Percentiles rank a stretch among this genome's conserved stretches.
Evolutionary conservation across 2,329 filamentous ascomycete genomes (phyloP).

Genomic region (Boeremia exigua): DNA sequence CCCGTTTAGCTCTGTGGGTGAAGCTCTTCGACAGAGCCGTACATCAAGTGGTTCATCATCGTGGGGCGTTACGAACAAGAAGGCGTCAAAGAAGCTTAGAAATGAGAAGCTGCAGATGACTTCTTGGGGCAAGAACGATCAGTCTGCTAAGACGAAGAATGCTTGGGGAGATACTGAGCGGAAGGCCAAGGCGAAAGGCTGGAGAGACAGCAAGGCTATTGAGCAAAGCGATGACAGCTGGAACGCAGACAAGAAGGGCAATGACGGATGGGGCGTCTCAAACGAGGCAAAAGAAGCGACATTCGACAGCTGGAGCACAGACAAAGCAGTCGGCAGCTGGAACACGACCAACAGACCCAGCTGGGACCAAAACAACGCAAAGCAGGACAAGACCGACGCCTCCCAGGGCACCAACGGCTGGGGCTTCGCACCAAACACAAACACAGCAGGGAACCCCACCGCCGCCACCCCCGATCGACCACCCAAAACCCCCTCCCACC

Average conservation of each 20-base stretch:
- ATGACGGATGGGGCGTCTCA: not conserved
- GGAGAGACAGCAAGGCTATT: not conserved
- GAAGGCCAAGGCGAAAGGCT: not conserved
- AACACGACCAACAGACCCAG: not conserved
- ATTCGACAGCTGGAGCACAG: not conserved
- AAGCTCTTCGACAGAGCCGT: not conserved
- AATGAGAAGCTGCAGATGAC: not conserved
- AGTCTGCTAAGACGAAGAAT: not conserved
- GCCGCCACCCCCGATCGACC: not conserved
- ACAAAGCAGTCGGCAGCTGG: not conserved
- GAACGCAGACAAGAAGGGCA: not conserved
- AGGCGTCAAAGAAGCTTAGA: not conserved
- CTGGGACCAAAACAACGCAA: not conserved
- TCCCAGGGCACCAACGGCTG: not conserved
- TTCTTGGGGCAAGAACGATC: not conserved
- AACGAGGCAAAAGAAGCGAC: not conserved
- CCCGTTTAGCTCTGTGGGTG: constrained; percentile 8
- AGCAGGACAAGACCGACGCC: not conserved
- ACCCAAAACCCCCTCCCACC: constrained; percentile 1
- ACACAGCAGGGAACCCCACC: not conserved
- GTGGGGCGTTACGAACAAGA: constrained; percentile 8
- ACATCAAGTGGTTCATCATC: constrained; percentile 1
- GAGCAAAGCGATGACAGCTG: not conserved
- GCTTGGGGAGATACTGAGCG: not conserved
- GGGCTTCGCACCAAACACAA: not conserved